These are phyloP conservation scores for Bjerkandera adusta DNA, from an alignment of 1,284 basidiomycete species.

Conservation along the genomic window DNA sequence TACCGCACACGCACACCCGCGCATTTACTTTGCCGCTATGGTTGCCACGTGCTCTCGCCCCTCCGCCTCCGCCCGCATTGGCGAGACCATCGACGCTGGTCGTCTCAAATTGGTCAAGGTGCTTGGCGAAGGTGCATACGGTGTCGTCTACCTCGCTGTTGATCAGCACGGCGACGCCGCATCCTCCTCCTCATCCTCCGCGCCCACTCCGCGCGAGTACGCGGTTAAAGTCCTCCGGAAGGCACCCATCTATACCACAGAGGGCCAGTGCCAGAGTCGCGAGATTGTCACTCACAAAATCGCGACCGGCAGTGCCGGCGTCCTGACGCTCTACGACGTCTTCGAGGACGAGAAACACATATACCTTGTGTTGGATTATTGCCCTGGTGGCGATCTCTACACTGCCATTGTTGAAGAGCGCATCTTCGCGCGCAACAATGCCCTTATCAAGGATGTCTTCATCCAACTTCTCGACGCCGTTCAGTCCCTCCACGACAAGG, in stretches of 20 bases:
- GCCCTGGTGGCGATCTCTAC: conserved; percentile 62
- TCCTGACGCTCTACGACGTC: conserved; percentile 57
- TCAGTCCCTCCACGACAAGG: conserved; percentile 53
- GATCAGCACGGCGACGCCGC: conserved; percentile 35
- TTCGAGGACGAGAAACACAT: conserved; percentile 53
- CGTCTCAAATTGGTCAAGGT: conserved; percentile 44
- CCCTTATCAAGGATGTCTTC: conserved; percentile 49
- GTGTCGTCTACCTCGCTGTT: conserved; percentile 34
- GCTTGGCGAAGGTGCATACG: conserved; percentile 34
- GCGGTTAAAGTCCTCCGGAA: conserved; percentile 68
- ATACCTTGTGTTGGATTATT: conserved; percentile 63
- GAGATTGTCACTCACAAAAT: conserved; percentile 45
- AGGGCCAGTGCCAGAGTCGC: conserved; percentile 23
- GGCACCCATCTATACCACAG: conserved; percentile 42
- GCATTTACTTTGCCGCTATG: conserved; percentile 10
- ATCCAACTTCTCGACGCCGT: conserved; percentile 64
- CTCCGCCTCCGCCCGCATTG: conserved; percentile 21
- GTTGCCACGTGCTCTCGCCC: conserved; percentile 7
- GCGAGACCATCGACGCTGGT: conserved; percentile 26
- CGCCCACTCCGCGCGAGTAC: conserved; percentile 28
- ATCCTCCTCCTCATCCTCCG: neutral
- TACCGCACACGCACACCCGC: conserved; percentile 1
- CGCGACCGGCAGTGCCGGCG: conserved; percentile 45
- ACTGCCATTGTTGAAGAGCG: conserved; percentile 52
- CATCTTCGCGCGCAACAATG: conserved; percentile 46